Evolutionary conservation across 306 rosid species (phyloP).

Genomic region (Oemleria cerasiformis): DNA sequence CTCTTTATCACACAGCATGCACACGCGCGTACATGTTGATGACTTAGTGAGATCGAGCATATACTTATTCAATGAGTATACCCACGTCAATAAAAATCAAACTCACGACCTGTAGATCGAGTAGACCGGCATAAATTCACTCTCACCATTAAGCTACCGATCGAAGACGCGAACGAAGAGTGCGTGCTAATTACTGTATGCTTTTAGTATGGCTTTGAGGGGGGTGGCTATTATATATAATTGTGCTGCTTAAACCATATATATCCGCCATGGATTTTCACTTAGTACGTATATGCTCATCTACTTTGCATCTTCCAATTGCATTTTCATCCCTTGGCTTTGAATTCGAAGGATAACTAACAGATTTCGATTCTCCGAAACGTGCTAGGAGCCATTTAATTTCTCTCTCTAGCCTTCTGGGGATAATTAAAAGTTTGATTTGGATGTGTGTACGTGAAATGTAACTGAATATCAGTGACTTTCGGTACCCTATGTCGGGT

Average conservation of each 20-base stretch:
- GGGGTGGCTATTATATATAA: neutral
- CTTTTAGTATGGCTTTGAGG: neutral
- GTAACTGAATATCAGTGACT: neutral
- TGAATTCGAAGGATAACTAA: neutral
- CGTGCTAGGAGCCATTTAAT: constrained; percentile 5
- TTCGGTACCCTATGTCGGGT: neutral
- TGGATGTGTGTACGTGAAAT: neutral
- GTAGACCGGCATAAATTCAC: too few relatives aligned
- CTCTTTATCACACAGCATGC: constrained; percentile 10
- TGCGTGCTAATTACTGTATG: too few relatives aligned
- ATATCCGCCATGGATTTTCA: constrained; percentile 19
- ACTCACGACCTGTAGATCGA: too few relatives aligned
- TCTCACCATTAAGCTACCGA: too few relatives aligned
- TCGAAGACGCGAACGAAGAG: too few relatives aligned
- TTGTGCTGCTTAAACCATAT: neutral
- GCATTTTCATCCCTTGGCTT: constrained; percentile 9
- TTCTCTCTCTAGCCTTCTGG: neutral
- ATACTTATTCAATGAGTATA: constrained; percentile 23
- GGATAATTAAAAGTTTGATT: constrained; percentile 3
- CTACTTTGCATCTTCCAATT: constrained; percentile 19
- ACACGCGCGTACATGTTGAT: constrained; percentile 11
- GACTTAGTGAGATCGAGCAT: constrained; percentile 40
- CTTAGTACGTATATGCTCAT: neutral
- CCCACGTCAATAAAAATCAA: too few relatives aligned
- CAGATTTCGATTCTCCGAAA: constrained; percentile 13